phyloP scores from a whole-genome alignment of 441 rosid genomes.

The Sinapis alba region DNA sequence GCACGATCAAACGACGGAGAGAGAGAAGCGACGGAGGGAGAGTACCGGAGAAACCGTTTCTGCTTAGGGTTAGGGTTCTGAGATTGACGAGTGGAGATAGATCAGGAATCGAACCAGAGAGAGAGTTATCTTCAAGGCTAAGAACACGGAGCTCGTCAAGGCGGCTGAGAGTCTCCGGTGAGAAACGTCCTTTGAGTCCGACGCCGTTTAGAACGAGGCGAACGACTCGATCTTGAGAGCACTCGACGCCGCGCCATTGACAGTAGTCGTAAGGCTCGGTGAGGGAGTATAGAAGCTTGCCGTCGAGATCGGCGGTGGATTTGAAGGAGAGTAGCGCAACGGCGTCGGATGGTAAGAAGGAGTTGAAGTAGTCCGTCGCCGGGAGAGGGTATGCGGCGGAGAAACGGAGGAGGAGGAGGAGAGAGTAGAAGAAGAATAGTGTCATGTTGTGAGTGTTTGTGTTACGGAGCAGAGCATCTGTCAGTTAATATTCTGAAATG shows the following conservation, averaged over 20 bases:
- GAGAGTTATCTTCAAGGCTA: constrained; percentile 70
- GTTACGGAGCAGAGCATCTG: constrained; percentile 23
- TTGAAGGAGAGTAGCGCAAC: constrained; percentile 76
- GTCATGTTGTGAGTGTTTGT: constrained; percentile 34
- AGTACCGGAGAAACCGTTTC: constrained; percentile 61
- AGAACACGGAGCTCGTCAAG: constrained; percentile 91
- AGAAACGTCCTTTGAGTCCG: constrained; percentile 61
- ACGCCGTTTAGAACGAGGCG: constrained; percentile 50
- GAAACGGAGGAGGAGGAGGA: constrained; percentile 31
- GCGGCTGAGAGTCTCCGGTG: constrained; percentile 59
- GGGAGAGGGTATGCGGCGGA: constrained; percentile 32
- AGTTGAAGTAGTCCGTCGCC: constrained; percentile 36
- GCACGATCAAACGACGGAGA: constrained; percentile 55
- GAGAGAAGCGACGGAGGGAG: constrained; percentile 57
- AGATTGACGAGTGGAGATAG: constrained; percentile 66
- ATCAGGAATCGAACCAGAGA: constrained; percentile 80
- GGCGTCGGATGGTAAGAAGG: constrained; percentile 64
- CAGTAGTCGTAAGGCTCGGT: constrained; percentile 87
- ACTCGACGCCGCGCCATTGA: constrained; percentile 88
- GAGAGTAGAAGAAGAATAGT: constrained; percentile 24
- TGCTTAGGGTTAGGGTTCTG: constrained; percentile 53
- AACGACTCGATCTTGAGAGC: constrained; percentile 77
- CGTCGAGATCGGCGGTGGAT: constrained; percentile 72
- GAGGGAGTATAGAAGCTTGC: constrained; percentile 65
- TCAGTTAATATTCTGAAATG: constrained; percentile 9